Evolutionary conservation across 257 asterid genomes (phyloP).

Genomic region (Ligustrum vulgare): DNA sequence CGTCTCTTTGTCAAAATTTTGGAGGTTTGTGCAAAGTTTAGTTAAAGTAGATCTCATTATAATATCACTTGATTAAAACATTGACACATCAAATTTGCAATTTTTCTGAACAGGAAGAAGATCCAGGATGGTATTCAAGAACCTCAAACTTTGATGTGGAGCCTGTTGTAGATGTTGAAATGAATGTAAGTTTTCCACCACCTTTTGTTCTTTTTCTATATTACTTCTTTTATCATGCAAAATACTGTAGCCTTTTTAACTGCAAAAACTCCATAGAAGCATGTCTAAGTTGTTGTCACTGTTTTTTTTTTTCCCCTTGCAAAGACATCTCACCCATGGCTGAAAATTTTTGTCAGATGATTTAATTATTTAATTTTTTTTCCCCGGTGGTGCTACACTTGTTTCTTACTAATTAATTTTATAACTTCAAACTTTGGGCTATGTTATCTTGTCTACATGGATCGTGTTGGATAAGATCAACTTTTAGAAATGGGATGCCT

Average conservation of each 20-base stretch:
- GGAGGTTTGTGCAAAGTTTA: conserved; percentile 61
- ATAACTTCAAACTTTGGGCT: not conserved
- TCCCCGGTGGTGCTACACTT: not conserved
- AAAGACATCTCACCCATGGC: not conserved
- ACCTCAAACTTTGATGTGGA: conserved; percentile 57
- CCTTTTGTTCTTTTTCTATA: conserved; percentile 10
- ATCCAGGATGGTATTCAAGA: conserved; percentile 75
- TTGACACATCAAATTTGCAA: conserved; percentile 10
- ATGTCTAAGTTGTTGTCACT: conserved; percentile 10
- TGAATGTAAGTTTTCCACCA: conserved; percentile 62
- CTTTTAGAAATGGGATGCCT: not conserved
- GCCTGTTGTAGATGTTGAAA: conserved; percentile 71
- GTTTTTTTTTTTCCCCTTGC: not conserved
- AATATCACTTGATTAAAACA: conserved; percentile 5
- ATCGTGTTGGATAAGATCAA: not conserved
- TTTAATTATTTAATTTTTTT: too few relatives aligned
- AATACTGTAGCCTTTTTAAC: not conserved
- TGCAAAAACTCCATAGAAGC: conserved; percentile 22
- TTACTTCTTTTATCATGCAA: conserved; percentile 9
- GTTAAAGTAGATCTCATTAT: conserved; percentile 16
- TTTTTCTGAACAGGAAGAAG: conserved; percentile 74
- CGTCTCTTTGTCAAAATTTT: conserved; percentile 95
- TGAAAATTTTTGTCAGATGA: not conserved
- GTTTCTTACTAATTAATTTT: not conserved
- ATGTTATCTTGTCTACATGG: not conserved